Evolutionary conservation across 805 yeast species (phyloP), one percentile per base, ranked within the genome.

Genomic region (Starmera caribaea): DNA sequence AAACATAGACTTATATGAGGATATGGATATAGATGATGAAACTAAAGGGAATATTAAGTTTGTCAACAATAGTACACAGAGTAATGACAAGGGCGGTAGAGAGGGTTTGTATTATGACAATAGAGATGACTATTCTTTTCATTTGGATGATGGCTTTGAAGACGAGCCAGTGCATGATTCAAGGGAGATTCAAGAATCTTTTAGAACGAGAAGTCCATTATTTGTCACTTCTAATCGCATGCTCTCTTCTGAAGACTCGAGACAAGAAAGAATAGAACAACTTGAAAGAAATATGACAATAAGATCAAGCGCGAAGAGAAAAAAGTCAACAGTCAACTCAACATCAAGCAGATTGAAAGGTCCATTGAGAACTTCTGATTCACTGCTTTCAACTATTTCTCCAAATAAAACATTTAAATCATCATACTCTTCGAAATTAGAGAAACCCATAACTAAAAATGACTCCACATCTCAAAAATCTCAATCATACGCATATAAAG

Each of bases 21-120:
- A 62, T 41, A 51, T 56, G 51, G 67, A 57, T 29, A 53, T 58
- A 32, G 58, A 57, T 21, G 59, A 51, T 26, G 57, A 48, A 16
- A 49, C 50, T 8, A 41, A 38, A 30, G 49, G 53, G 24, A 37
- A 38, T 6, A 49, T 53, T 5, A 40, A 40, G 21, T 32, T 40
- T 11, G 40, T 47, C 10, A 45, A 50, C 38, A 35, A 41, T 8
- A 16, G 31, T 28, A n/a, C 31, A 16, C 36, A 49, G 9, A 43
- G 40, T 12, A 39, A 41, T 10, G 47, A 39, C 13, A 43, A 39
- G 2, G 36, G 41, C 15, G 38, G 46, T 36, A 50, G 45, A 16
- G 41, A 43, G 16, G 42, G 45, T 17, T 41, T 44, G 16, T 43
- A 44, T 26, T 44, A 34, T 13, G 34, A 37, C 30, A 12, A 27